phyloP scores from a whole-genome alignment of 768 basidiomycete species.

The Jaapia argillacea region DNA sequence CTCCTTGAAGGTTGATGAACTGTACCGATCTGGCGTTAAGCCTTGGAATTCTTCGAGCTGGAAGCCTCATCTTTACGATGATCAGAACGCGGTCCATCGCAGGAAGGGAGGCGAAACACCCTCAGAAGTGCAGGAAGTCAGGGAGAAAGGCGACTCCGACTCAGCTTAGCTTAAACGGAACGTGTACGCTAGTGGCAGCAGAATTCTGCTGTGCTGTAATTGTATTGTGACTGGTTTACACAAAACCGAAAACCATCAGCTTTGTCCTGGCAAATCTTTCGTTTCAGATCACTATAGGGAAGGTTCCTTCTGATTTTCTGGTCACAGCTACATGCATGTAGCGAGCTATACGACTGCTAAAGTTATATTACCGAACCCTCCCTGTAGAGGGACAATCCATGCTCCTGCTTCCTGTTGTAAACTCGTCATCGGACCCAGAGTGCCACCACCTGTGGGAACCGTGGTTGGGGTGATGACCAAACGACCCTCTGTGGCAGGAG shows the following conservation, averaged over 20 bases:
- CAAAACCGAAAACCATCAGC: too few relatives aligned
- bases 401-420: conserved; percentile 35
- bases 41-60: conserved; percentile 59
- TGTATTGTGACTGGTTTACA: too few relatives aligned
- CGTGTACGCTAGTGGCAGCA: too few relatives aligned
- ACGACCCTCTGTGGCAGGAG: conserved; percentile 35
- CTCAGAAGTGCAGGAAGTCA: not conserved
- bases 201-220: too few relatives aligned
- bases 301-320: too few relatives aligned
- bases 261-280: too few relatives aligned
- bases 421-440: conserved; percentile 28
- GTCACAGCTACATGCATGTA: too few relatives aligned
- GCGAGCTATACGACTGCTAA: too few relatives aligned
- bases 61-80: conserved; percentile 16
- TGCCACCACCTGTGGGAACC: conserved; percentile 24
- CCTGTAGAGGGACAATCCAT: conserved; percentile 32
- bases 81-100: too few relatives aligned
- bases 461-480: conserved; percentile 34
- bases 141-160: not conserved
- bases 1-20: conserved; percentile 48
- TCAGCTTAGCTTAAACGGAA: too few relatives aligned
- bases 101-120: not conserved
- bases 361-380: too few relatives aligned
- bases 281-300: too few relatives aligned
- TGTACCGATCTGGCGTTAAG: conserved; percentile 54